Base-by-base conservation (phyloP, 306 rosid genomes). In the Vigna nakashimae region DNA sequence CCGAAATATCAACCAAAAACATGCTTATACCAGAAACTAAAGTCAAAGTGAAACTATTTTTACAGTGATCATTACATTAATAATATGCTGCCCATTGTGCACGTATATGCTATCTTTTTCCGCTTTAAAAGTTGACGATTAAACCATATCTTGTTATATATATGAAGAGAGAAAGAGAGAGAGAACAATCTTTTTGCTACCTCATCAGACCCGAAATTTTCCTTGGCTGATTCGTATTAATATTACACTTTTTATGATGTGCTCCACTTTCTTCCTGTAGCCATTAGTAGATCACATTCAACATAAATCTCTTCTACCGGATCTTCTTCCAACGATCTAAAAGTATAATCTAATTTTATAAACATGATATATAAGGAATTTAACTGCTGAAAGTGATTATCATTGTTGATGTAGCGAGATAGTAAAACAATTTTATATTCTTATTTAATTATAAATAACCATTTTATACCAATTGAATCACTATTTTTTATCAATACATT, bases 201-300 rank as follows among this genome's bases (percentile, higher is more conserved):
- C 28, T 26, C 28, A 30, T 30, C 51, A 71, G 26, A 55, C 74
- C 46, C 17, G 46, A 65, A 9, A 52, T 13, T 24, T 74, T 59
- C 49, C 22, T 65, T 50, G 71, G 55, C 48, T 52, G 12, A 69
- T 62, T 24, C 28, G 9, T 24, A 14, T 9, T 63, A 76, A 28
- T 76, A 30, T 59, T 64, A 30, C 55, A 26, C 79, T 53, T 43
- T 71, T 42, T 30, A 42, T 55, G 20, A 46, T 60, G 57, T 73
- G 53, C 75, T 73, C 71, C 84, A 56, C 84, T 80, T 73, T 56
- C 52, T 32, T 73, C 32, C 20, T 51, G 32, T 65, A 24, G n/a
- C 57, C 67, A 63, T 58, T 46, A 32, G 15, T 42, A 32, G 12
- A 56, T 4, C 26, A 10, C 71, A 50, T 3, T 32, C 36, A 9